Percentiles rank a stretch among this genome's conserved stretches.
These are phyloP conservation scores for Polychaeton citri DNA, from an alignment of 2,329 filamentous ascomycete genomes.

Conservation along the genomic window DNA sequence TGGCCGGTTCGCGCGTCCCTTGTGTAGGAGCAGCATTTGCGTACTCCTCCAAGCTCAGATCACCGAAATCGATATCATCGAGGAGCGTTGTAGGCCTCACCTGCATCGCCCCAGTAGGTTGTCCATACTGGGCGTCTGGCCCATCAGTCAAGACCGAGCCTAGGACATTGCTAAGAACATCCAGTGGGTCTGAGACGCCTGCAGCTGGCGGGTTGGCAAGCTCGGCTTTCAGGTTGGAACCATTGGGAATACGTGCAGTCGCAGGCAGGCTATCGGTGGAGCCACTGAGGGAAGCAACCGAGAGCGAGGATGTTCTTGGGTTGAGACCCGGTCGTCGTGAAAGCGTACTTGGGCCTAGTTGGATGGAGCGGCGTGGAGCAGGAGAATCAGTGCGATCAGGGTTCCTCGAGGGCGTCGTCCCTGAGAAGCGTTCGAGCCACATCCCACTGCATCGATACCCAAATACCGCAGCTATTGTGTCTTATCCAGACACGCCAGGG, in stretches of 20 bases:
- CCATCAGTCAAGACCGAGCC: conserved; percentile 23
- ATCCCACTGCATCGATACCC: conserved; percentile 36
- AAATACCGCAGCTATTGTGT: too few relatives aligned
- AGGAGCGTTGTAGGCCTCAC: conserved; percentile 36
- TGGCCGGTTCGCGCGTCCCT: conserved; percentile 1
- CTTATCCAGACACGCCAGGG: too few relatives aligned
- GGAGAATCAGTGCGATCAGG: conserved; percentile 60
- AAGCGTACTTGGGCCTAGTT: conserved; percentile 54
- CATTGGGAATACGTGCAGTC: conserved; percentile 52
- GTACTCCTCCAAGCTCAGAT: conserved; percentile 62
- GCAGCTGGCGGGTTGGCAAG: conserved; percentile 34
- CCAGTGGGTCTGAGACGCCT: conserved; percentile 54
- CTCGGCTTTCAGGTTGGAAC: conserved; percentile 51
- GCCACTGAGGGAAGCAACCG: conserved; percentile 57
- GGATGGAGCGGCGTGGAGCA: conserved; percentile 52
- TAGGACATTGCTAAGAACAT: conserved; percentile 52
- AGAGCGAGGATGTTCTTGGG: conserved; percentile 64
- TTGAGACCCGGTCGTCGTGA: conserved; percentile 54
- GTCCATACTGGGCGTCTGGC: conserved; percentile 4
- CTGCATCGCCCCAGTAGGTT: too few relatives aligned
- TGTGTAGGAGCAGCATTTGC: conserved; percentile 25
- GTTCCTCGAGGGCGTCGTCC: conserved; percentile 48
- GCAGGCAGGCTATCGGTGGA: conserved; percentile 63
- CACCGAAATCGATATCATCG: conserved; percentile 64
- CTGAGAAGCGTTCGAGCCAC: conserved; percentile 84